Evolutionary conservation across 179 eudicot species (phyloP), one percentile per base, ranked within the genome.

Genomic region (Beta corolliflora): DNA sequence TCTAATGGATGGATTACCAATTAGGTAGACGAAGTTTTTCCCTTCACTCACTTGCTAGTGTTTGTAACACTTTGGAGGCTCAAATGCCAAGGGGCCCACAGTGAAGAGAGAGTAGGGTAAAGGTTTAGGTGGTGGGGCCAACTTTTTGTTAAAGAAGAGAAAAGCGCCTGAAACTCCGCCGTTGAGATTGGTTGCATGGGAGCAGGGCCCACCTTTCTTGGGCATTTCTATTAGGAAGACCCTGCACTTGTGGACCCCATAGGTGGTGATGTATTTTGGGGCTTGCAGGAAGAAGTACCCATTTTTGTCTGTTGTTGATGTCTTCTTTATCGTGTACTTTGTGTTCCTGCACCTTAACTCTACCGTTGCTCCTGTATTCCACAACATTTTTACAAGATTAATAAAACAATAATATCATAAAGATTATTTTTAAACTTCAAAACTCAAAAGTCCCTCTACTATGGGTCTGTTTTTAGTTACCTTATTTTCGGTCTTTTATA

Each of bases 81-180:
- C 94, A 60, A 79, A 93, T 12, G 97, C 98, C 55, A 93, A 90
- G 48, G 97, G 97, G 1, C 94, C 97, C 75, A 93, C 94, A 9
- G 81, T 85, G 79, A 78, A 93, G 72, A 91, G 70, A 29, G 84
- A 46, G 79, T 31, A 85, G 6, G 66, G 25, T 16, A 64, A 46
- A 61, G 86, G 66, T 18, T 67, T 83, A 14, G 68, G 19, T 3
- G 73, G 81, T 78, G 79, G 82, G 82, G 72, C 45, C 53, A 74
- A 0, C 9, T 19, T 58, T 52, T 79, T 76, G 77, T 76, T 67
- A 1, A 66, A 66, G 63, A 71, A 23, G 14, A 84, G 81, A 29
- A 69, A 59, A 0, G 83, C 93, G 19, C 98, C 97, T 25, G 64
- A 21, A 19, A 59, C 54, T 3, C 98, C 97, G 46, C 50, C 67